phyloP scores from a whole-genome alignment of 208 protist species.

The Crithidia mellificae region DNA sequence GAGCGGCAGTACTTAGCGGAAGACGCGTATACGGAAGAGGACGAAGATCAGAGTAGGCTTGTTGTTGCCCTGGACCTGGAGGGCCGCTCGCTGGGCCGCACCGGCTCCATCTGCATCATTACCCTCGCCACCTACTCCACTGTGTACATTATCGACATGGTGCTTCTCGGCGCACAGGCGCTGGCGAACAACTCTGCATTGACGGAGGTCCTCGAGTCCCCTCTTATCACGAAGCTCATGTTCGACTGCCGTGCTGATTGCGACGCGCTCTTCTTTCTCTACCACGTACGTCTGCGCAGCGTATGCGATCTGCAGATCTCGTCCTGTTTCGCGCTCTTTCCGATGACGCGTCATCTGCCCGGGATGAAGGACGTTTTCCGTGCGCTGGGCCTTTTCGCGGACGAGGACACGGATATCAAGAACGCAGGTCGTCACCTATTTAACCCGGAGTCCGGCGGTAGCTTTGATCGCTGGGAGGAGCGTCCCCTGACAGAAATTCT shows the following conservation, averaged over 20 bases:
- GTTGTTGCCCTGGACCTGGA: slow-evolving; percentile 58
- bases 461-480: slow-evolving; percentile 51
- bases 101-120: slow-evolving; percentile 60
- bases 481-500: slow-evolving; percentile 50
- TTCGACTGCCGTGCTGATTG: slow-evolving; percentile 70
- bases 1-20: slow-evolving; percentile 7
- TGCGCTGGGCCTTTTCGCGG: slow-evolving; percentile 37
- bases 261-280: slow-evolving; percentile 60
- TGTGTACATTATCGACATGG: slow-evolving; percentile 65
- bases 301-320: slow-evolving; percentile 65
- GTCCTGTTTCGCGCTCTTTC: slow-evolving; percentile 37
- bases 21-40: neutral
- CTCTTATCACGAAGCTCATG: slow-evolving; percentile 58
- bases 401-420: slow-evolving; percentile 44
- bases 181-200: slow-evolving; percentile 27
- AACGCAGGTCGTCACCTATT: slow-evolving; percentile 47
- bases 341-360: slow-evolving; percentile 33
- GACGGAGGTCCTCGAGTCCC: slow-evolving; percentile 40
- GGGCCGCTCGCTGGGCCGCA: slow-evolving; percentile 44
- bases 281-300: slow-evolving; percentile 41
- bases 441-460: slow-evolving; percentile 47
- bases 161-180: slow-evolving; percentile 38
- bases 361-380: slow-evolving; percentile 58
- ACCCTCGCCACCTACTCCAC: slow-evolving; percentile 53
- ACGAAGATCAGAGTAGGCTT: slow-evolving; percentile 20